Base-by-base conservation (phyloP, 768 basidiomycete species). In the Porphyrellus cyaneotinctus region DNA sequence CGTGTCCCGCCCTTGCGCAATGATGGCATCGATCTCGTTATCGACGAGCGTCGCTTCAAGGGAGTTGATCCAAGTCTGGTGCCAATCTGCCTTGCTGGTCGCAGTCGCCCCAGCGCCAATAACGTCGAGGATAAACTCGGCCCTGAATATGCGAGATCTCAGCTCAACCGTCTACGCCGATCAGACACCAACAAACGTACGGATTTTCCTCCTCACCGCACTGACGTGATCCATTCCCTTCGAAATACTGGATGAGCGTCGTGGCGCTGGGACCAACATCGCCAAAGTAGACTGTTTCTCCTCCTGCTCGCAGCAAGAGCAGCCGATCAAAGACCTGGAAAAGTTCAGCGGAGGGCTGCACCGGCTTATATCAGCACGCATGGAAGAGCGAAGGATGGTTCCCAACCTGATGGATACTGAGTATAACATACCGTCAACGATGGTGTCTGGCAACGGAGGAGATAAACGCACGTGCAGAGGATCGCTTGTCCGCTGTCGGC, bases 401-500 rank as follows among this genome's bases (percentile, higher is more conserved):
- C 9, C 62, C 7, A 26, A 63, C 62, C 63, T 64, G 78, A 55
- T 78, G 78, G 42, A 80, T 78, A 6, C 78, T 78, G 20, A 33
- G 23, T 14, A 17, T 1, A 4, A 4, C 4, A 36, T 30, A 10
- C 13, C 33, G 3, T 50, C 23, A 44, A 50, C 28, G 2, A 20
- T 32, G 5, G 31, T 10, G 13, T 20, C 45, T 18, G 15, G 20
- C 17, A 33, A 32, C 33, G n/a, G 23, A 0, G 3, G 14, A 39
- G 35, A 36, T 22, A n/a, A 26, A 72, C 83, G 46, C 60, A 84
- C 75, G 89, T 95, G 84, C 91, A 94, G n/a, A 95, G 73, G 58
- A 95, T 92, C 30, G 90, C 87, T 64, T 92, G 91, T 1, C 92
- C 92, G 55, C 79, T 81, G 53, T 87, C 79, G 9, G 91, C 89